Evolutionary conservation across 306 rosid genomes (phyloP).

Genomic region (Sechiopsis laciniata): DNA sequence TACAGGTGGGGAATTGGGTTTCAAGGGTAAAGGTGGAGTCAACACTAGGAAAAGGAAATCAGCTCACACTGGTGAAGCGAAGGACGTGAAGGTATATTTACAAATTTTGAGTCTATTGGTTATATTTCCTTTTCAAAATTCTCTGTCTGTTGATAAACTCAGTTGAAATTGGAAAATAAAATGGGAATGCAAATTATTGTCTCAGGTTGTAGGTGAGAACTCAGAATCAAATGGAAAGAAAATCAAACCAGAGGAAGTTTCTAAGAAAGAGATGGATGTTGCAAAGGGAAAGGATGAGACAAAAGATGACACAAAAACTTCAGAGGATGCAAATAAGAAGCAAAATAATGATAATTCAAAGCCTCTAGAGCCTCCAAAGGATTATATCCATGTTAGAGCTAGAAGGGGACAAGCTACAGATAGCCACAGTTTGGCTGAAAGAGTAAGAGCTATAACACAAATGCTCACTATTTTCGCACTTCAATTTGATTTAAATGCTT

Average conservation of each 20-base stretch:
- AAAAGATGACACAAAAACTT: conserved; percentile 24
- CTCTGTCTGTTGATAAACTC: neutral
- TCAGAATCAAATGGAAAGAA: conserved; percentile 39
- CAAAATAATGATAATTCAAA: conserved; percentile 39
- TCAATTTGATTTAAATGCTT: neutral
- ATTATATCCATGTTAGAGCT: conserved; percentile 88
- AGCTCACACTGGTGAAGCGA: conserved; percentile 37
- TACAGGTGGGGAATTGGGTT: conserved; percentile 33
- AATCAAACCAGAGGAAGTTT: conserved; percentile 36
- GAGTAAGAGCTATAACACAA: conserved; percentile 35
- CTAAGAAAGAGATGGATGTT: conserved; percentile 35
- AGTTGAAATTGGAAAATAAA: neutral
- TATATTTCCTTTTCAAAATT: neutral
- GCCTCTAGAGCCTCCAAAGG: conserved; percentile 68
- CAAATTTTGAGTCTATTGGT: neutral
- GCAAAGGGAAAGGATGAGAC: conserved; percentile 31
- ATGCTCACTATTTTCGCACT: neutral
- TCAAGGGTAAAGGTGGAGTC: conserved; percentile 28
- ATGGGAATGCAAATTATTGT: conserved; percentile 6
- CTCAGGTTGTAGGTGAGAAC: conserved; percentile 29
- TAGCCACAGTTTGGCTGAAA: conserved; percentile 92
- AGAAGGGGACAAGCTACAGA: conserved; percentile 96
- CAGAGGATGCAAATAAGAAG: conserved; percentile 30
- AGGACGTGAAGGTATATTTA: conserved; percentile 35
- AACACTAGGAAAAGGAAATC: conserved; percentile 42